These are phyloP conservation scores for Geosmithia flava DNA, from an alignment of 2,329 filamentous ascomycete species.

Conservation along the genomic window DNA sequence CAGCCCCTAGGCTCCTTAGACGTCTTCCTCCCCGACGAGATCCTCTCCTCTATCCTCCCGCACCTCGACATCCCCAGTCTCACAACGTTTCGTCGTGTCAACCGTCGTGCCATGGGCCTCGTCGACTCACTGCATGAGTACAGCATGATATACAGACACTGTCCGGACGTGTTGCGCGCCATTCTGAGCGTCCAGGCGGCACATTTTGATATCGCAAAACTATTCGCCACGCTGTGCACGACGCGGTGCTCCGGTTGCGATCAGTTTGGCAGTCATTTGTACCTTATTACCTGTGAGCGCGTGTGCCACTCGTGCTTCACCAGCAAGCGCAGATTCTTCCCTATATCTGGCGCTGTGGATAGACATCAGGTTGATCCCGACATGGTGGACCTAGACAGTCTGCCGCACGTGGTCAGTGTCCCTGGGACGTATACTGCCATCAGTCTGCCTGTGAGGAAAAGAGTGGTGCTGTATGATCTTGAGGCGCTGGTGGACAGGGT, in stretches of 20 bases:
- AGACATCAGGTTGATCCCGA: background rate
- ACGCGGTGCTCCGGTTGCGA: slow-evolving; percentile 17
- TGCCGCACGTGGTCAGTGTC: slow-evolving; percentile 3
- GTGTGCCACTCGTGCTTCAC: slow-evolving; percentile 26
- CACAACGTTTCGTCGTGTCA: slow-evolving; percentile 20
- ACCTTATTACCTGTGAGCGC: slow-evolving; percentile 22
- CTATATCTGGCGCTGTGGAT: slow-evolving; percentile 7
- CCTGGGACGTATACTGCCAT: slow-evolving; percentile 4
- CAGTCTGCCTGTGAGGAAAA: slow-evolving; percentile 1
- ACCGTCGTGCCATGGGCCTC: slow-evolving; percentile 14
- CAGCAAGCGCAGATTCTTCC: slow-evolving; percentile 13
- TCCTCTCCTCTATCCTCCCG: slow-evolving; percentile 13
- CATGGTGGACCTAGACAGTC: background rate
- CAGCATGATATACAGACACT: slow-evolving; percentile 14
- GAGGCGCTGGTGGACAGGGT: background rate
- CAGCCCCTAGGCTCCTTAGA: slow-evolving; percentile 12
- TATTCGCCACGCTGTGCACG: slow-evolving; percentile 19
- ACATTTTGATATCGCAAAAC: slow-evolving; percentile 13
- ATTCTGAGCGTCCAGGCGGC: slow-evolving; percentile 18
- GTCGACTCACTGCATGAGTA: slow-evolving; percentile 24
- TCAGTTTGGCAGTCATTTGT: slow-evolving; percentile 22
- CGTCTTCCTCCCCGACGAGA: slow-evolving; percentile 12
- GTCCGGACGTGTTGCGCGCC: slow-evolving; percentile 16
- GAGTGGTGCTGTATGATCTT: slow-evolving; percentile 5
- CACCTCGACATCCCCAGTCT: slow-evolving; percentile 18